Base-by-base conservation (phyloP, 305 asterid genomes). In the Fraxinus platypoda region DNA sequence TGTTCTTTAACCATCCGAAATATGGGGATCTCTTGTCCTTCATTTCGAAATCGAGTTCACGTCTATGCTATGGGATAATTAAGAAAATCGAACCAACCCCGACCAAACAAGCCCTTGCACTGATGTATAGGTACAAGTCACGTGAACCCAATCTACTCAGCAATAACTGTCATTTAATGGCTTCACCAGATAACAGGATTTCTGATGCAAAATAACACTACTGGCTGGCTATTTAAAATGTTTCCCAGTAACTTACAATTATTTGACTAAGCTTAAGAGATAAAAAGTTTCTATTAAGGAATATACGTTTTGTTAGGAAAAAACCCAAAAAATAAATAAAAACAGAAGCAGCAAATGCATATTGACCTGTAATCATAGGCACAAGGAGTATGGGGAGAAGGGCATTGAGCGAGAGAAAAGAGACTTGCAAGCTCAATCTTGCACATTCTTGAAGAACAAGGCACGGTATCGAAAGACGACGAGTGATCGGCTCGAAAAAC, bases 331-430 rank as follows among this genome's bases (percentile, higher is more conserved):
- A 37, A 13, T 3, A 17, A 5, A 52, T 1, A 52, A n/a, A 17
- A 54, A 54, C 46, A 37, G 3, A n/a, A 1, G 66, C 11, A 54
- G 26, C 9, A n/a, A 54, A 54, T 54, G 66, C 66, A n/a, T 49
- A 5, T 23, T 5, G 46, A 91, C 93, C 92, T 88, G 91, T 90
- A 91, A 83, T 90, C 91, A 74, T 87, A 91, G 35, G 88, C 76
- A 76, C 95, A 91, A 8, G 93, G 93, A 71, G 81, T 79, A 80
- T 6, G n/a, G 0, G 91, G 89, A 19, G 91, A 83, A 35, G 87
- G 87, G 77, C 95, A 91, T 28, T 79, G 76, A 28, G 84, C 19
- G 0, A 91, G 86, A 38, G 95, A 91, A 81, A 91, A 91, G 75
- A 90, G 84, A 62, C 78, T 77, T 11, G 89, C 76, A 0, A 91